Base-by-base conservation (phyloP, 495 filamentous ascomycete species). In the Penicillium chermesinum region DNA sequence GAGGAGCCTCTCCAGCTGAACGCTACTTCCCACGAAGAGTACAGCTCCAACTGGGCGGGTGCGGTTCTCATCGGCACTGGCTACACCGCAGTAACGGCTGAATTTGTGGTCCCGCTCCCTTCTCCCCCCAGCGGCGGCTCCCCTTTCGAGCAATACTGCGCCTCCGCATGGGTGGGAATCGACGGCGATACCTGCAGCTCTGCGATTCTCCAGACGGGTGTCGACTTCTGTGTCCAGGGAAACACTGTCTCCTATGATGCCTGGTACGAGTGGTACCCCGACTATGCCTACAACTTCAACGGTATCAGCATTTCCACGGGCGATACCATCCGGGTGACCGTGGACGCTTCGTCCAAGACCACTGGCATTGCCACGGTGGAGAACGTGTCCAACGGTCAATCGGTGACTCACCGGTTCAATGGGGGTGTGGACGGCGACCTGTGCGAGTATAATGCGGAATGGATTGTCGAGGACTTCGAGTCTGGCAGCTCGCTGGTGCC, bases 391-490 rank as follows among this genome's bases (percentile, higher is more conserved):
- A 81, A 69, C 5, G 76, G 77, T 15, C 46, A 75, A 50, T 60
- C 49, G 3, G 78, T 81, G 36, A 65, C 69, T 16, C 67, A 79
- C 49, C 69, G 61, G 6, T 71, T 82, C 44, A 66, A 57, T 9
- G 59, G 61, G 38, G 43, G 44, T 47, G 35, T 25, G 10, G 43
- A 53, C 7, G 55, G 49, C 13, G 21, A 22, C n/a, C 50, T 67
- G 0, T 47, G 56, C 32, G 64, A 57, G 32, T 39, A 46, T 20
- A 81, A 82, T 50, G 78, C 75, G 7, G 80, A 83, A 56, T 83
- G 78, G 79, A 81, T 83, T 44, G 76, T 83, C 18, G 80, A 83
- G 65, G 78, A 83, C 53, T 81, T 76, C 46, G 61, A 71, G 22
- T 55, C 55, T 7, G 66, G 65, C 21, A 63, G 62, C 41, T 36